Conservation (phyloP, 2,329 filamentous ascomycete species). For the Colletotrichum sp. region DNA sequence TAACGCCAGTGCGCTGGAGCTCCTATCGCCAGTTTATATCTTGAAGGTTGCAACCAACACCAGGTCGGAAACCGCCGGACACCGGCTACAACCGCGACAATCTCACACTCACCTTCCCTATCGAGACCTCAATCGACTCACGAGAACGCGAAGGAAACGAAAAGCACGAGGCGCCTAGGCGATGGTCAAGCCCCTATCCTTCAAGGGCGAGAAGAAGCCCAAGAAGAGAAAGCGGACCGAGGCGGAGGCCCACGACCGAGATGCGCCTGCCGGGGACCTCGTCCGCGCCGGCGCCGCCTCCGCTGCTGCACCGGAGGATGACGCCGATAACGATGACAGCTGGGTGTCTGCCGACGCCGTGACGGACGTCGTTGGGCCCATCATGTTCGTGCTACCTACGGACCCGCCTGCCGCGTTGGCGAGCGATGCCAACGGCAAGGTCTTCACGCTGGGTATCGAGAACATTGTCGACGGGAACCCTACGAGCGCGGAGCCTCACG, state of each 20-base stretch:
- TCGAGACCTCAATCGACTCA: background rate
- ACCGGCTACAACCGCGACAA: background rate
- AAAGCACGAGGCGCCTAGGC: conserved; percentile 1
- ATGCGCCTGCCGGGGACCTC: conserved; percentile 31
- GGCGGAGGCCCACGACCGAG: conserved; percentile 42
- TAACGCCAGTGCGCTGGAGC: background rate
- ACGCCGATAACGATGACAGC: conserved; percentile 72
- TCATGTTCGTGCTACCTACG: conserved; percentile 83
- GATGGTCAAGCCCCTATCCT: conserved; percentile 89
- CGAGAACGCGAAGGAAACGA: background rate
- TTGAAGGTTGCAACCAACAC: background rate
- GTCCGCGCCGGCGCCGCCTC: conserved; percentile 25
- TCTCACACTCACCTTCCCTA: background rate
- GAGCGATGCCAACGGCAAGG: conserved; percentile 84
- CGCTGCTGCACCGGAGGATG: conserved; percentile 28
- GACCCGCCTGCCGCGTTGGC: conserved; percentile 76
- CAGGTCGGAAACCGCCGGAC: background rate
- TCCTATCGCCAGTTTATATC: background rate
- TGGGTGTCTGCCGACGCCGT: conserved; percentile 87
- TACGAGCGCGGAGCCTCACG: conserved; percentile 89
- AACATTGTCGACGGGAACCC: conserved; percentile 87
- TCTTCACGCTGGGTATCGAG: conserved; percentile 82
- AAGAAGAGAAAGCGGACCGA: conserved; percentile 86
- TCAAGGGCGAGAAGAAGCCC: conserved; percentile 96
- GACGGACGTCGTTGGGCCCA: conserved; percentile 79